Evolutionary conservation across 257 asterid species (phyloP), one percentile per base, ranked within the genome.

Genomic region (Scutellaria baicalensis): DNA sequence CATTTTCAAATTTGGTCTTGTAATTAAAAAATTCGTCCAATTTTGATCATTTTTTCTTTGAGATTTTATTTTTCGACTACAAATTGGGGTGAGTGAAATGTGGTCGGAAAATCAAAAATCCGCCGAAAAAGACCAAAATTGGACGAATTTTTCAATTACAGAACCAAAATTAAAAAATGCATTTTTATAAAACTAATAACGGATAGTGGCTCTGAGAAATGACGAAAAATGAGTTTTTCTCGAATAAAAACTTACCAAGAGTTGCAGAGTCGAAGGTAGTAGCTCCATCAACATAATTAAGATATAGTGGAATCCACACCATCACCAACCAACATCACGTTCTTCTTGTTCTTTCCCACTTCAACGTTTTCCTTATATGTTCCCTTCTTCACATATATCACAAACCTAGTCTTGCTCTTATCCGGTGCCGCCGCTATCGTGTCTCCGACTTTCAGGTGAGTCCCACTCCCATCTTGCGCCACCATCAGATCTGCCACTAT

Each of bases 261-360:
- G 90, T 87, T 13, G 86, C 85, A 44, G 87, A 80, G 10, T 50
- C 74, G 84, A 77, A 87, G 16, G 90, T 87, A 1, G 90, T 70
- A 16, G 85, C 40, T 3, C 90, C 90, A 55, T 83, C 89, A 1
- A 31, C 84, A 57, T 55, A 73, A 45, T 81, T 87, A 42, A 79
- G 87, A 63, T 66, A 79, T 48, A 1, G 89, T 87, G 0, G 69
- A 65, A 50, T 79, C 44, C 87, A 71, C 77, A 0, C 93, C 93
- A 23, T 84, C 93, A 21, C 93, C 90, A 50, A 80, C 35, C 47
- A 87, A 79, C 93, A 87, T 87, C 74, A 87, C 8, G 63, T 79
- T 81, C 78, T 16, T 64, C 42, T 82, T 84, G 16, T 14, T 74
- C 71, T 67, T 78, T 1, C 64, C 70, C 64, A 87, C 82, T 35